Conservation (phyloP, 768 basidiomycete species). For the Candolleomyces aberdarensis region DNA sequence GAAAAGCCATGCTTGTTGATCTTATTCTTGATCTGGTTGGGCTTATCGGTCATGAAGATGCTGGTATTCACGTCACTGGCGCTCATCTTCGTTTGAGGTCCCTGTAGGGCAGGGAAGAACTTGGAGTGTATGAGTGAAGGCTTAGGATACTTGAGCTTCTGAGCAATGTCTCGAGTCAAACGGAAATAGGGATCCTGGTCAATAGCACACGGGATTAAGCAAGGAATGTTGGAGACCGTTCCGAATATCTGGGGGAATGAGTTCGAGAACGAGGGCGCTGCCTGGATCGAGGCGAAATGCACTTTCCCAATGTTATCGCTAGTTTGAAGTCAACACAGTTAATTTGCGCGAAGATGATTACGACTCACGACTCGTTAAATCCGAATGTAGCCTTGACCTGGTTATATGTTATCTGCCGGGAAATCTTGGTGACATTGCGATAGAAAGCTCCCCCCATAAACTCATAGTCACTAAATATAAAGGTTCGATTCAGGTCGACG, state of each 20-base stretch:
- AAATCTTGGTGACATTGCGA: slow-evolving; percentile 89
- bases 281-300: slow-evolving; percentile 94
- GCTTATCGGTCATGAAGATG: slow-evolving; percentile 94
- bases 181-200: slow-evolving; percentile 99
- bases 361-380: slow-evolving; percentile 90
- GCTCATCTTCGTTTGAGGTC: slow-evolving; percentile 99
- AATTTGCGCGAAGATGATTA: neutral
- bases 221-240: slow-evolving; percentile 74
- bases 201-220: slow-evolving; percentile 96
- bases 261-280: slow-evolving; percentile 94
- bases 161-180: slow-evolving; percentile 92
- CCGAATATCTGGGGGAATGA: slow-evolving; percentile 99
- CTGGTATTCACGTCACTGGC: slow-evolving; percentile 91
- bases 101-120: slow-evolving; percentile 98
- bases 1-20: slow-evolving; percentile 95
- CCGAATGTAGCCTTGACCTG: slow-evolving; percentile 96
- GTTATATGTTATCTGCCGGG: slow-evolving; percentile 88
- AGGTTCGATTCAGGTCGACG: slow-evolving; percentile 87
- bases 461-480: slow-evolving; percentile 93
- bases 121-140: slow-evolving; percentile 90
- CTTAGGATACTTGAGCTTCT: slow-evolving; percentile 93
- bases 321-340: neutral
- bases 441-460: slow-evolving; percentile 94
- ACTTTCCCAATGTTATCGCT: slow-evolving; percentile 99
- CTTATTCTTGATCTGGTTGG: slow-evolving; percentile 95